phyloP scores from a whole-genome alignment of 2,329 filamentous ascomycete species.

The Reticulascus tulasneorum region DNA sequence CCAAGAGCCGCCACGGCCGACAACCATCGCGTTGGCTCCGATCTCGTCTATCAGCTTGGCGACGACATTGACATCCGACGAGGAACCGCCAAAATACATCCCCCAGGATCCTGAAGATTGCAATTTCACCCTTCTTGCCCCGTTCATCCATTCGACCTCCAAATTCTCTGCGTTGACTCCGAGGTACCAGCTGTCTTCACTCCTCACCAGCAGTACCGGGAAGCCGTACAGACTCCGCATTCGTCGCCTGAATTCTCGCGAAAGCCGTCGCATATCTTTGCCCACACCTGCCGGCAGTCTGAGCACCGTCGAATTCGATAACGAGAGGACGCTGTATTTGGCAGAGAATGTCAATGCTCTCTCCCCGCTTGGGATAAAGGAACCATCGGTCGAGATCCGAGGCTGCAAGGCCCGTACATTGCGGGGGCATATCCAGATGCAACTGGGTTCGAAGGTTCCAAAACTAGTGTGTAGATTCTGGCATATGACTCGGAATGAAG shows the following conservation, averaged over 20 bases:
- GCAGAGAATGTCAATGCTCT: constrained; percentile 1
- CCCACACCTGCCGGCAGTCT: neutral
- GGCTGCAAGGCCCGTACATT: constrained; percentile 4
- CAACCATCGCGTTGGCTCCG: too few relatives aligned
- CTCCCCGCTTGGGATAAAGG: neutral
- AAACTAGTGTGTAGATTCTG: constrained; percentile 11
- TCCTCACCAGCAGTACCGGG: neutral
- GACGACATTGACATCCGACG: too few relatives aligned
- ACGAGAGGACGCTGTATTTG: constrained; percentile 5
- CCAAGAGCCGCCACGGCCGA: too few relatives aligned
- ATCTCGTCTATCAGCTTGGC: too few relatives aligned
- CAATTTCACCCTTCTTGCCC: neutral
- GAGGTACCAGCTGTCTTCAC: constrained; percentile 2
- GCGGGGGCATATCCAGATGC: constrained; percentile 4
- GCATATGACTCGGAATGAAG: constrained; percentile 11
- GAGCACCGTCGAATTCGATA: constrained; percentile 3
- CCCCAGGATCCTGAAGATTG: constrained; percentile 4
- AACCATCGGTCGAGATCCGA: constrained; percentile 3
- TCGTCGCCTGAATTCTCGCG: neutral
- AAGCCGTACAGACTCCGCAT: constrained; percentile 8
- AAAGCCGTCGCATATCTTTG: constrained; percentile 1
- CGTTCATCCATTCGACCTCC: neutral
- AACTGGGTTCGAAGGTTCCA: neutral
- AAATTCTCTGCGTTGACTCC: neutral
- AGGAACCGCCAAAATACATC: neutral